Base-by-base conservation (phyloP, 768 basidiomycete genomes). In the Hydnum rufescens region DNA sequence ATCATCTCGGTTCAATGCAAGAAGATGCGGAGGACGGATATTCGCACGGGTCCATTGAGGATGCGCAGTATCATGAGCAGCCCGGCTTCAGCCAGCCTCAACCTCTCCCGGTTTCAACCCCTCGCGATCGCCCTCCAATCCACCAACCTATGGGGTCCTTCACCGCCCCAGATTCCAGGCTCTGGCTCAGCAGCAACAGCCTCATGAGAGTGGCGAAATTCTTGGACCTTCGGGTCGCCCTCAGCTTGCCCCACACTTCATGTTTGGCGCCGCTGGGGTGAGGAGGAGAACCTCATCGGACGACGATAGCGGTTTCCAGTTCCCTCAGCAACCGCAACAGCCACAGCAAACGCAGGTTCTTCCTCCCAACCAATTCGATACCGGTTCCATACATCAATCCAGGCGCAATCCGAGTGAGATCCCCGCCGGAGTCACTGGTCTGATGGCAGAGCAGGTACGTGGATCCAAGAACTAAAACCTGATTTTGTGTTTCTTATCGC, bases 361-460 rank as follows among this genome's bases (percentile, higher is more conserved):
- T 39, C 36, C 22, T 22, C 36, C 22, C 36, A 39, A 39, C 36
- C n/a, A n/a, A n/a, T n/a, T n/a, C n/a, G n/a, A n/a, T n/a, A n/a
- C n/a, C 34, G 34, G 19, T 39, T 8, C 34, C 34, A 19, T 8
- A 39, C 34, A 39, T 39, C 34, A 39, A 19, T 8, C 34, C 34
- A 39, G 25, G 8, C 13, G 44, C 25, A 8, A 47, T 16, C 44
- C 13, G 8, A 8, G 78, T 50, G 88, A 93, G 62, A 77, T 90
- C 34, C 42, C 54, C 29, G 47, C 56, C 16, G 30, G 56, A 25
- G 52, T 55, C 53, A 76, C 75, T 31, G 84, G 84, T 25, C 82
- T 92, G 53, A 90, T 96, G 87, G 88, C 88, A 4, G 89, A 96
- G 65, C 93, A 96, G 75, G 89, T 87, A 58, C 56, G 68, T 55